Evolutionary conservation across 129 eudicot genomes (phyloP).

Genomic region (Chrysanthemum makinoi): DNA sequence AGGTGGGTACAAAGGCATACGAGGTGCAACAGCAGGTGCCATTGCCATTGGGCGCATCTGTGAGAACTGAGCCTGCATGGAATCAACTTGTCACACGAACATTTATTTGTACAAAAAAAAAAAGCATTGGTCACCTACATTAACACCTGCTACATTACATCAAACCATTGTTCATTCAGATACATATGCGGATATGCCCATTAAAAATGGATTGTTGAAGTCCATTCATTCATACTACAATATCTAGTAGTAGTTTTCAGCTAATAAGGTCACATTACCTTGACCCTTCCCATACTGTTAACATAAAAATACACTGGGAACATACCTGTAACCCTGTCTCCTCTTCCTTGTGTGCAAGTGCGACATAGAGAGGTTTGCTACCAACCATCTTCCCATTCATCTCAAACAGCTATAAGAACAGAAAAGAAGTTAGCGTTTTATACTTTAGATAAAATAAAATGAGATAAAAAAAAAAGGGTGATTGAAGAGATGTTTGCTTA

Average conservation of each 20-base stretch:
- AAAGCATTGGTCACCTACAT: no score
- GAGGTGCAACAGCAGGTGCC: slow-evolving; percentile 67
- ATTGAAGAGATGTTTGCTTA: slow-evolving; percentile 33
- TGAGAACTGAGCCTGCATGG: slow-evolving; percentile 75
- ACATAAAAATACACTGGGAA: not conserved
- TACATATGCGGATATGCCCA: no score
- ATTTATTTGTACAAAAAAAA: no score
- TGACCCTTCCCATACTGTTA: not conserved
- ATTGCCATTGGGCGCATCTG: slow-evolving; percentile 81
- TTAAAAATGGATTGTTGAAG: no score
- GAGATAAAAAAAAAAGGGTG: not conserved
- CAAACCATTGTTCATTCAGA: no score
- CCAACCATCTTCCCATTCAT: slow-evolving; percentile 80
- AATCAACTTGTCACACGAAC: slow-evolving; percentile 6
- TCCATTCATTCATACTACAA: no score
- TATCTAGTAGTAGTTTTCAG: no score
- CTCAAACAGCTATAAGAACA: slow-evolving; percentile 52
- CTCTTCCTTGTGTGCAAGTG: slow-evolving; percentile 80
- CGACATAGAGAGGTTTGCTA: slow-evolving; percentile 83
- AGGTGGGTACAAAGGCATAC: slow-evolving; percentile 88
- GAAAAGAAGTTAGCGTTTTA: not conserved
- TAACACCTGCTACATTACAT: no score
- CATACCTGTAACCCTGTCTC: slow-evolving; percentile 78
- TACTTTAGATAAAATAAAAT: not conserved
- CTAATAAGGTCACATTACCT: not conserved